Conservation (phyloP, 148 eudicot species). For the Cornus florida region DNA sequence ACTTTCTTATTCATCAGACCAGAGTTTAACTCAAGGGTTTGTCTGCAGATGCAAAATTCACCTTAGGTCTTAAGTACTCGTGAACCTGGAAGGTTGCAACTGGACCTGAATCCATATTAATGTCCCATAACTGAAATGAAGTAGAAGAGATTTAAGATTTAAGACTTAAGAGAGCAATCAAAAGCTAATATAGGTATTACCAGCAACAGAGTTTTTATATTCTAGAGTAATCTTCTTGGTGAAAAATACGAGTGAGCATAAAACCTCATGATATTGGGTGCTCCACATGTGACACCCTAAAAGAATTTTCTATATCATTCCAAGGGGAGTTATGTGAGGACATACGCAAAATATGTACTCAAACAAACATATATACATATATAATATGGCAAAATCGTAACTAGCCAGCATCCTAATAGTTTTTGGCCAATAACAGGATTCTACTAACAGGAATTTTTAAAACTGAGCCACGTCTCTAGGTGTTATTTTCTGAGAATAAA, state of each 20-base stretch:
- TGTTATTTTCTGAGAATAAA: no score
- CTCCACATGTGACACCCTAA: background rate
- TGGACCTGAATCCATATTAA: slow-evolving; percentile 99
- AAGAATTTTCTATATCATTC: no score
- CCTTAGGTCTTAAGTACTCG: slow-evolving; percentile 96
- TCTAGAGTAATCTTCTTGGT: background rate
- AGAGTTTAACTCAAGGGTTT: background rate
- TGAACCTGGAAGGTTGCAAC: slow-evolving; percentile 95
- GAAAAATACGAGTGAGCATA: slow-evolving; percentile 1
- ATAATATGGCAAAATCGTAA: no score
- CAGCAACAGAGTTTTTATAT: background rate
- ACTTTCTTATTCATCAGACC: background rate
- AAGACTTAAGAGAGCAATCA: background rate
- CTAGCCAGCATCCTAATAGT: no score
- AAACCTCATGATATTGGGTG: background rate
- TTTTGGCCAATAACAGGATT: no score
- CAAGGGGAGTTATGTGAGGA: background rate
- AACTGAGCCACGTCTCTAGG: no score
- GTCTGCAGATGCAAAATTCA: slow-evolving; percentile 22
- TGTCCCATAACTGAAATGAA: slow-evolving; percentile 90
- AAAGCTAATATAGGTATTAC: background rate
- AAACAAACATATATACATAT: no score
- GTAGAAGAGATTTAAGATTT: slow-evolving; percentile 10
- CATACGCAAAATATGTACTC: no score
- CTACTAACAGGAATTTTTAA: no score